Evolutionary conservation across 352 stramenopile genomes (phyloP).

Genomic region (Phytophthora pistaciae): DNA sequence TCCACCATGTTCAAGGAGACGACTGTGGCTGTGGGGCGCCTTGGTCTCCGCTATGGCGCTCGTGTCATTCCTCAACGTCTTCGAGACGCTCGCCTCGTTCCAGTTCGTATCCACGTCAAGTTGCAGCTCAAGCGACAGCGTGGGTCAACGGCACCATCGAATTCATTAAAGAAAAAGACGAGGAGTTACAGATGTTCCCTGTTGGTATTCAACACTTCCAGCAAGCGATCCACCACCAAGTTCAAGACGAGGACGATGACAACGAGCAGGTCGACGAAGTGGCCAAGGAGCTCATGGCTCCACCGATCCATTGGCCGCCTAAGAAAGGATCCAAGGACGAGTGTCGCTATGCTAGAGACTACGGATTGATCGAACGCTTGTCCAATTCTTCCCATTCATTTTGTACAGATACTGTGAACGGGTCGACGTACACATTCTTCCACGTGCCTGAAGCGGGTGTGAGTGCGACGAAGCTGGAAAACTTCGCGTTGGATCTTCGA

Average conservation of each 20-base stretch:
- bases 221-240: conserved; percentile 15
- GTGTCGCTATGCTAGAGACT: conserved; percentile 31
- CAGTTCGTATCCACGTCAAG: conserved; percentile 3
- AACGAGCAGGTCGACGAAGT: not conserved
- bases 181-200: conserved; percentile 22
- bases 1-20: conserved; percentile 13
- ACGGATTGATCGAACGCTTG: conserved; percentile 33
- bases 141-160: not conserved
- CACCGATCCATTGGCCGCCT: conserved; percentile 14
- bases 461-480: conserved; percentile 29
- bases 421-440: conserved; percentile 30
- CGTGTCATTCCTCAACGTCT: conserved; percentile 24
- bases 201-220: conserved; percentile 6
- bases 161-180: not conserved
- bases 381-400: conserved; percentile 26
- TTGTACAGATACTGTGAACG: conserved; percentile 8
- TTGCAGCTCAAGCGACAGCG: not conserved
- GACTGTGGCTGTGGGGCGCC: conserved; percentile 18
- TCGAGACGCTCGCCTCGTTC: conserved; percentile 22
- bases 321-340: conserved; percentile 21
- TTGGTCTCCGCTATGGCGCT: conserved; percentile 26
- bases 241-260: conserved; percentile 9
- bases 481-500: conserved; percentile 35
- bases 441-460: conserved; percentile 21
- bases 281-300: not conserved